A percentile compares a stretch with the other conserved stretches of the same genome.
Conservation (phyloP, 2,329 filamentous ascomycete species). For the Phialophora chinensis region DNA sequence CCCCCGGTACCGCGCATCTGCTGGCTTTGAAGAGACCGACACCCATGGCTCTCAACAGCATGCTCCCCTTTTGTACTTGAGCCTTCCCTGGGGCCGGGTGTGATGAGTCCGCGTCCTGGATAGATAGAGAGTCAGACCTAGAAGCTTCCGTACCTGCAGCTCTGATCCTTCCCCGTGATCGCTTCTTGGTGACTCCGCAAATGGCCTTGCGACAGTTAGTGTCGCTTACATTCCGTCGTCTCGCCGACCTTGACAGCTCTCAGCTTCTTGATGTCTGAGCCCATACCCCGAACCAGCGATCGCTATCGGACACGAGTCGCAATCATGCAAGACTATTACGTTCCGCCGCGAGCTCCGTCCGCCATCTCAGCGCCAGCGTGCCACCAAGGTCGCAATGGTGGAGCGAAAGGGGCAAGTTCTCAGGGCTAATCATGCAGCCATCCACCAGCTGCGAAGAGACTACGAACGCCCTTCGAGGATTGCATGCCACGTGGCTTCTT, state of each 20-base stretch:
- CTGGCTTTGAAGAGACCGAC: conserved; percentile 49
- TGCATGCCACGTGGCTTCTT: too few species aligned
- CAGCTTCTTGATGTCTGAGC: not conserved
- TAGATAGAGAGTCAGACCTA: not conserved
- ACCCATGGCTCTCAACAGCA: conserved; percentile 51
- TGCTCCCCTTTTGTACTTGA: conserved; percentile 44
- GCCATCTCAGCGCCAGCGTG: too few species aligned
- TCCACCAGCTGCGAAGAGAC: too few species aligned
- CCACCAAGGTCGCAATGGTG: too few species aligned
- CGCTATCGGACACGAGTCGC: not conserved
- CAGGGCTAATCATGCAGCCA: too few species aligned
- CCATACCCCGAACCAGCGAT: not conserved
- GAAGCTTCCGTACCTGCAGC: not conserved
- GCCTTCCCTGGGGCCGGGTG: conserved; percentile 22
- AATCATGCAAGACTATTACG: not conserved
- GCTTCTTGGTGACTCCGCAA: not conserved
- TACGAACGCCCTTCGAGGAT: too few species aligned
- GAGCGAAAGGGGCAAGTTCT: too few species aligned
- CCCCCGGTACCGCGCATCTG: conserved; percentile 43
- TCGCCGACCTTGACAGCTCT: not conserved
- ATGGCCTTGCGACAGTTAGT: not conserved
- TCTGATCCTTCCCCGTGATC: not conserved
- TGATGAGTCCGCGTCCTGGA: not conserved
- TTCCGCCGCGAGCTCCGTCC: not conserved
- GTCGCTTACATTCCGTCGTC: not conserved